phyloP scores from a whole-genome alignment of 306 rosid genomes.

The Trifolium subterraneum region DNA sequence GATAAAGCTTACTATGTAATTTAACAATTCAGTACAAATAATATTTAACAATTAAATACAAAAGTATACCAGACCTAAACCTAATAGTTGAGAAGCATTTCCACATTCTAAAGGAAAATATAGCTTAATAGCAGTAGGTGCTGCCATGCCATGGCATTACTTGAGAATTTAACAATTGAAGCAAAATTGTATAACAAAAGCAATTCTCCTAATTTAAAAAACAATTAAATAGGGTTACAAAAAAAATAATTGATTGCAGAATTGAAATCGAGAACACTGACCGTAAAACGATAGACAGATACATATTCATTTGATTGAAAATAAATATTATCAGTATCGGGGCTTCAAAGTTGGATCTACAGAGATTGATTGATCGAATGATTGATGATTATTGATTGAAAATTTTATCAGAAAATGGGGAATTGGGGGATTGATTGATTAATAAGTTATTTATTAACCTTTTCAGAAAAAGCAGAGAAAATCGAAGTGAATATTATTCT shows the following conservation, averaged over 20 bases:
- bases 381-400: background rate
- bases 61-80: background rate
- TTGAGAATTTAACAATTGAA: slow-evolving; percentile 23
- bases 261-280: slow-evolving; percentile 18
- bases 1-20: background rate
- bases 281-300: slow-evolving; percentile 31
- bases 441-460: background rate
- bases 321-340: background rate
- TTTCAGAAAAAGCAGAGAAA: background rate
- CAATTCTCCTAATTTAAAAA: slow-evolving; percentile 24
- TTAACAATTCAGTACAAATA: slow-evolving; percentile 20
- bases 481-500: too few relatives aligned
- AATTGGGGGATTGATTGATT: too few relatives aligned
- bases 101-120: too few relatives aligned
- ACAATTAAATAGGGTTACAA: slow-evolving; percentile 34
- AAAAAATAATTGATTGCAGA: slow-evolving; percentile 18
- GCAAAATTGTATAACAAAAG: slow-evolving; percentile 10
- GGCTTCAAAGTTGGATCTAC: slow-evolving; percentile 40
- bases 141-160: background rate
- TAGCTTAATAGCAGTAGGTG: background rate
- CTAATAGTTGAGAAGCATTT: too few relatives aligned
- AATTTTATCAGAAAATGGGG: background rate
- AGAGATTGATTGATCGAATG: slow-evolving; percentile 7
- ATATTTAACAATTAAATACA: slow-evolving; percentile 23
- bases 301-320: slow-evolving; percentile 13